Conservation (phyloP, 148 eudicot species). For the Cornus controversa region DNA sequence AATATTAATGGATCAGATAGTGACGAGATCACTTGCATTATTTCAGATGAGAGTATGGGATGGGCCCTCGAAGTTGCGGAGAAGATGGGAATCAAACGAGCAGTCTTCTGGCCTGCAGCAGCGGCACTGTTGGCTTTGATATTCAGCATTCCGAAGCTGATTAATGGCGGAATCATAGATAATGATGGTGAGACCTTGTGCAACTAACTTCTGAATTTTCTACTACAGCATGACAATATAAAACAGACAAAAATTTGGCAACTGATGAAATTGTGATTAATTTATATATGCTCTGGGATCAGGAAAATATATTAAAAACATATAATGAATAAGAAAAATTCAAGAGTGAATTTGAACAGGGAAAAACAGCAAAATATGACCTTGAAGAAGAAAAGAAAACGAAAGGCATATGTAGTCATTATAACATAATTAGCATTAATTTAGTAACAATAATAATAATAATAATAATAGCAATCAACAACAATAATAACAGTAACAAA, state of each 20-base stretch:
- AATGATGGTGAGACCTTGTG: slow-evolving; percentile 5
- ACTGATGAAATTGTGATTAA: background rate
- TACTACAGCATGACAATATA: background rate
- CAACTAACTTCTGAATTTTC: background rate
- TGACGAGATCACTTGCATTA: slow-evolving; percentile 11
- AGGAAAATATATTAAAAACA: too few species aligned
- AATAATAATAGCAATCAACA: background rate
- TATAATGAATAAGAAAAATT: background rate
- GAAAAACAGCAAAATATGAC: background rate
- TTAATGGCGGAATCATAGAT: slow-evolving; percentile 15
- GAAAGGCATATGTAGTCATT: too few species aligned
- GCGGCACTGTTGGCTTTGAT: background rate
- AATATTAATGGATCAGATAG: background rate
- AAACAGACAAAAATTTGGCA: background rate
- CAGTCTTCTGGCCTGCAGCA: slow-evolving; percentile 15
- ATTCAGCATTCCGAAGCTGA: slow-evolving; percentile 3
- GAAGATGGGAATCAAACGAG: slow-evolving; percentile 12
- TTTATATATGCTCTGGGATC: background rate
- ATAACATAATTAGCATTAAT: too few species aligned
- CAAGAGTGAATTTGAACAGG: background rate
- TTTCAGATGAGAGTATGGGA: slow-evolving; percentile 11
- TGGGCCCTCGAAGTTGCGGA: slow-evolving; percentile 18
- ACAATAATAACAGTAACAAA: background rate
- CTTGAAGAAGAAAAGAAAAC: too few species aligned
- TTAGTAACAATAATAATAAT: background rate